phyloP scores from a whole-genome alignment of 768 basidiomycete genomes.

The Trametes elegans region DNA sequence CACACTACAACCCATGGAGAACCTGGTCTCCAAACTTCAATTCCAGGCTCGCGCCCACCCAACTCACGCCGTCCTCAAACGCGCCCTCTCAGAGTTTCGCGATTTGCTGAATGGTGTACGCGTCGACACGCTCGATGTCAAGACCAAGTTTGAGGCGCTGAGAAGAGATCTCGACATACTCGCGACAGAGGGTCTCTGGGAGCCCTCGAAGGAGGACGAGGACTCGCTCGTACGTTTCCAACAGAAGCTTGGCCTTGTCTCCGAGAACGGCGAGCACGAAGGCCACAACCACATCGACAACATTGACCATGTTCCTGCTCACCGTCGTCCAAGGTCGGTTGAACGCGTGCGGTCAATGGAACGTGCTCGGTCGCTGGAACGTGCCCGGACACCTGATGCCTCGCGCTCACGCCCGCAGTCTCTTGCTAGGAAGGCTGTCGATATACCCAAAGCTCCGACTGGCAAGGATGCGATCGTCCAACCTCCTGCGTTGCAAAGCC shows the following conservation, averaged over 20 bases:
- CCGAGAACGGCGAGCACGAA: not conserved
- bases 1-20: not conserved
- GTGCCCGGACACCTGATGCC: not conserved
- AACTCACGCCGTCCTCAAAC: slow-evolving; percentile 1
- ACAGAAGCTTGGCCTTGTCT: not conserved
- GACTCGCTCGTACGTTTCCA: slow-evolving; percentile 8
- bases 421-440: not conserved
- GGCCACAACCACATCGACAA: slow-evolving; percentile 11
- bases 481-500: slow-evolving; percentile 11
- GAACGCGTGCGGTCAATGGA: not conserved
- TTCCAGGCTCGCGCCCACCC: slow-evolving; percentile 15
- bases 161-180: slow-evolving; percentile 13
- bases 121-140: not conserved
- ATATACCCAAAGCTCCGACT: not conserved
- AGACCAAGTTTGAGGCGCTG: slow-evolving; percentile 7
- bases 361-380: not conserved
- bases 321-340: not conserved
- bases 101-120: slow-evolving; percentile 3
- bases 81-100: slow-evolving; percentile 5
- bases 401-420: too few relatives aligned
- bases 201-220: slow-evolving; percentile 18
- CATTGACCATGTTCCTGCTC: not conserved
- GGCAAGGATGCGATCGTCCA: slow-evolving; percentile 8
- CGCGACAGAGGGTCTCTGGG: slow-evolving; percentile 13
- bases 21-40: slow-evolving; percentile 13